These are phyloP conservation scores for Trypethelium eluteriae DNA, from an alignment of 495 filamentous ascomycete species.

Conservation along the genomic window DNA sequence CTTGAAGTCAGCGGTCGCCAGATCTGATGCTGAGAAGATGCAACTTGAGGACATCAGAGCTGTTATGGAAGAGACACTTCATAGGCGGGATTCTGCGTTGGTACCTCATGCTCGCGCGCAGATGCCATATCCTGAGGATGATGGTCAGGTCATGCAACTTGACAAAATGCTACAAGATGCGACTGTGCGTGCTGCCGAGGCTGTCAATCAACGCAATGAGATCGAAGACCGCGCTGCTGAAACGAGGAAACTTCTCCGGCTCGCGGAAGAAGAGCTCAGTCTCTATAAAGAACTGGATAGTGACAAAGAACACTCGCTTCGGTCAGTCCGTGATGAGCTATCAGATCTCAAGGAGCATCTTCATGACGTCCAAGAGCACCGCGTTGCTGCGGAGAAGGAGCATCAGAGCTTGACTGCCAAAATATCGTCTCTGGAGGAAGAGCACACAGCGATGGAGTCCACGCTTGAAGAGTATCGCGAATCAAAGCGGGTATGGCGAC, in stretches of 20 bases:
- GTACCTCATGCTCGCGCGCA: conserved; percentile 36
- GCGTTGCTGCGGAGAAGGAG: conserved; percentile 1
- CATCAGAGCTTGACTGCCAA: neutral
- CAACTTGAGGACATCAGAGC: conserved; percentile 48
- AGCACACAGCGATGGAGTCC: conserved; percentile 48
- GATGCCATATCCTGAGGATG: conserved; percentile 5
- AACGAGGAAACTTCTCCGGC: conserved; percentile 58
- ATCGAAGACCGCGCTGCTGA: conserved; percentile 68
- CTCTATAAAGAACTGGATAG: conserved; percentile 34
- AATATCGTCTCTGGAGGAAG: conserved; percentile 22
- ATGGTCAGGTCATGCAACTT: conserved; percentile 38
- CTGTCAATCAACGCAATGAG: conserved; percentile 56
- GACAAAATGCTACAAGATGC: conserved; percentile 34
- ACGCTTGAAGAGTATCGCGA: conserved; percentile 57
- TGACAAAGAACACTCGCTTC: conserved; percentile 43
- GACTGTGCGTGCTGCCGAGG: conserved; percentile 48
- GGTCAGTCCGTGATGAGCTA: neutral
- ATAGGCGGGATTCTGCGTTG: conserved; percentile 26
- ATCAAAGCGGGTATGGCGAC: conserved; percentile 48
- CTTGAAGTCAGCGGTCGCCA: conserved; percentile 45
- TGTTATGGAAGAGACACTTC: conserved; percentile 49
- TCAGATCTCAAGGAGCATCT: conserved; percentile 17
- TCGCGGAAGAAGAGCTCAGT: conserved; percentile 63
- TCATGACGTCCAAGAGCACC: conserved; percentile 16
- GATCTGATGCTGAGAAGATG: conserved; percentile 27